phyloP scores from a whole-genome alignment of 495 filamentous ascomycete species.

The Evansstolkia leycettana region DNA sequence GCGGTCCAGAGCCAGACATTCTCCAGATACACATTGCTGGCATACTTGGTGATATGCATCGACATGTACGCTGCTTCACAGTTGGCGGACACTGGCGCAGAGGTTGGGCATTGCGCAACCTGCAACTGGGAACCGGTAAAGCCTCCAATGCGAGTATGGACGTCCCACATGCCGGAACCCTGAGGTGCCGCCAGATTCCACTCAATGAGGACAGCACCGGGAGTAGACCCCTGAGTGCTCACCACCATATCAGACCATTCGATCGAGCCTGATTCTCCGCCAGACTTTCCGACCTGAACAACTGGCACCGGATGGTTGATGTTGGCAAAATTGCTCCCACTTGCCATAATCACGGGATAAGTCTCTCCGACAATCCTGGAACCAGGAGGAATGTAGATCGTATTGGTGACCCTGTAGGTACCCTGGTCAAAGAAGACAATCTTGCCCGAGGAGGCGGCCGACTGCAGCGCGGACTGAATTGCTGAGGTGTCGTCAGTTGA shows the following conservation, averaged over 20 bases:
- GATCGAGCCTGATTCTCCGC: slow-evolving; percentile 37
- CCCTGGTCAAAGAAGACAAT: slow-evolving; percentile 39
- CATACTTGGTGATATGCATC: slow-evolving; percentile 49
- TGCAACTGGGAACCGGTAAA: slow-evolving; percentile 40
- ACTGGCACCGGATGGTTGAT: slow-evolving; percentile 52
- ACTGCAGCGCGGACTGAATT: slow-evolving; percentile 32
- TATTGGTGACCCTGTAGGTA: slow-evolving; percentile 34
- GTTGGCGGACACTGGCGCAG: slow-evolving; percentile 16
- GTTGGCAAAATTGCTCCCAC: slow-evolving; percentile 46
- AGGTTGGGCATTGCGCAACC: slow-evolving; percentile 36
- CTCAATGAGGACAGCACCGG: slow-evolving; percentile 62
- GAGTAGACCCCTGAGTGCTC: slow-evolving; percentile 42
- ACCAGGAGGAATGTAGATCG: slow-evolving; percentile 31
- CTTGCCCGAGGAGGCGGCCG: slow-evolving; percentile 23
- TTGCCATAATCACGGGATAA: slow-evolving; percentile 52
- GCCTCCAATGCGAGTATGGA: slow-evolving; percentile 44
- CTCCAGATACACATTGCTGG: slow-evolving; percentile 44
- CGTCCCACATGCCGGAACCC: slow-evolving; percentile 46
- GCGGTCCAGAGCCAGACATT: slow-evolving; percentile 62
- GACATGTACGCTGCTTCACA: slow-evolving; percentile 57
- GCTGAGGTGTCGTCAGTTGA: slow-evolving; percentile 51
- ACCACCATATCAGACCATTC: slow-evolving; percentile 51
- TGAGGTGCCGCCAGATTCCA: slow-evolving; percentile 49
- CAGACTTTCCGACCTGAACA: slow-evolving; percentile 45
- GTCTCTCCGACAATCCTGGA: slow-evolving; percentile 38